Evolutionary conservation across 1,139 yeast genomes (phyloP).

Genomic region (Hemisphaericaspora xylofermentans): DNA sequence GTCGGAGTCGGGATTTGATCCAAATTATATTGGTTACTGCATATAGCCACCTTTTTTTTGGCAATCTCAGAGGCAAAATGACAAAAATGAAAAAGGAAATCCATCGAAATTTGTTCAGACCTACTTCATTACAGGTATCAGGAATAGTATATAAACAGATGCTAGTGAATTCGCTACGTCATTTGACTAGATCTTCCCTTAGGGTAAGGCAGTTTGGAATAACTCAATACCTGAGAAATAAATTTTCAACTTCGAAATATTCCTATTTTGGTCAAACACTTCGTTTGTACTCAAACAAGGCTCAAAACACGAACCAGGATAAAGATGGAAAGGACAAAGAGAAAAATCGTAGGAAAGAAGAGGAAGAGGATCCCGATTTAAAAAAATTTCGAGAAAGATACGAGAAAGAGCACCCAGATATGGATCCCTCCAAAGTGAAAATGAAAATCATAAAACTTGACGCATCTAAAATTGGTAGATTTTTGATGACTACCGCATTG

Average conservation of each 20-base stretch:
- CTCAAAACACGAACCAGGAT: conserved; percentile 9
- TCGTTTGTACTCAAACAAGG: neutral
- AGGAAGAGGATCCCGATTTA: conserved; percentile 11
- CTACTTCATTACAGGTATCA: neutral
- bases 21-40: neutral
- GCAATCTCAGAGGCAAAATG: neutral
- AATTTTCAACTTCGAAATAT: neutral
- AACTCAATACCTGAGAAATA: neutral
- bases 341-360: conserved; percentile 11
- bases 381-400: conserved; percentile 19
- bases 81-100: neutral
- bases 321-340: conserved; percentile 13
- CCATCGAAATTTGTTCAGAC: neutral
- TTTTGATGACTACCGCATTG: conserved; percentile 16
- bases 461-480: conserved; percentile 13
- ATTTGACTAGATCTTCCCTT: conserved; percentile 6
- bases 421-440: conserved; percentile 33
- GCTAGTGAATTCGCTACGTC: conserved; percentile 9
- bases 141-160: neutral
- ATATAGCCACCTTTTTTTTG: neutral
- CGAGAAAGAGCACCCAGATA: conserved; percentile 32
- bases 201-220: conserved; percentile 1
- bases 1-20: neutral
- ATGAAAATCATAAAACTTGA: conserved; percentile 28
- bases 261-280: neutral